A percentile compares a stretch with the other conserved stretches of the same genome.
phyloP scores from a whole-genome alignment of 2,329 filamentous ascomycete species.

The Cercospora zeae-maydis region DNA sequence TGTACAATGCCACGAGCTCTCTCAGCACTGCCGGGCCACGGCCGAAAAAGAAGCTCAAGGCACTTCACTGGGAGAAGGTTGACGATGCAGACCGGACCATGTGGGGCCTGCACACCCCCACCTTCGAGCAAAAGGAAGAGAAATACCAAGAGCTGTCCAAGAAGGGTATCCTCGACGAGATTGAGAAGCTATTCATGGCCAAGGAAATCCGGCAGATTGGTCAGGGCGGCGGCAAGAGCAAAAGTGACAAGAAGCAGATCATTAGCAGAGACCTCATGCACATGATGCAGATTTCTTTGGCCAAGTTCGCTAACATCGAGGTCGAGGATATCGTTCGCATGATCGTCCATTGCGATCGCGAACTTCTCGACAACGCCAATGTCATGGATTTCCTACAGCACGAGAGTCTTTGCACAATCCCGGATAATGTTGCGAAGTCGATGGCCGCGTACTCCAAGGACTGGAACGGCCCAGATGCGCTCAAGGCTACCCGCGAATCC shows the following conservation, averaged over 20 bases:
- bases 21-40: conserved; percentile 74
- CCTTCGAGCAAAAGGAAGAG: conserved; percentile 85
- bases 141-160: conserved; percentile 91
- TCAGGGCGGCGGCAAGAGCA: conserved; percentile 59
- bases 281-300: conserved; percentile 85
- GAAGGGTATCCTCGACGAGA: conserved; percentile 94
- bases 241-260: conserved; percentile 95
- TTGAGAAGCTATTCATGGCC: conserved; percentile 94
- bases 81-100: conserved; percentile 87
- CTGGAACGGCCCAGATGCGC: conserved; percentile 85
- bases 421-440: conserved; percentile 83
- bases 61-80: conserved; percentile 98
- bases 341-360: conserved; percentile 91
- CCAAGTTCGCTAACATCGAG: conserved; percentile 83
- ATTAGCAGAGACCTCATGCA: conserved; percentile 88
- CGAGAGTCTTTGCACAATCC: conserved; percentile 87
- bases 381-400: conserved; percentile 96
- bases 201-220: conserved; percentile 92
- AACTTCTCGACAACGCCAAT: conserved; percentile 81
- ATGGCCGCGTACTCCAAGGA: conserved; percentile 96
- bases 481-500: conserved; percentile 72
- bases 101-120: conserved; percentile 83
- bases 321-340: conserved; percentile 84
- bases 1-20: conserved; percentile 54
- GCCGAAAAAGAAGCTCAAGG: conserved; percentile 99